A percentile compares a stretch with the other conserved stretches of the same genome.
phyloP scores from a whole-genome alignment of 2,329 filamentous ascomycete species.

The Pseudogymnoascus destructans region DNA sequence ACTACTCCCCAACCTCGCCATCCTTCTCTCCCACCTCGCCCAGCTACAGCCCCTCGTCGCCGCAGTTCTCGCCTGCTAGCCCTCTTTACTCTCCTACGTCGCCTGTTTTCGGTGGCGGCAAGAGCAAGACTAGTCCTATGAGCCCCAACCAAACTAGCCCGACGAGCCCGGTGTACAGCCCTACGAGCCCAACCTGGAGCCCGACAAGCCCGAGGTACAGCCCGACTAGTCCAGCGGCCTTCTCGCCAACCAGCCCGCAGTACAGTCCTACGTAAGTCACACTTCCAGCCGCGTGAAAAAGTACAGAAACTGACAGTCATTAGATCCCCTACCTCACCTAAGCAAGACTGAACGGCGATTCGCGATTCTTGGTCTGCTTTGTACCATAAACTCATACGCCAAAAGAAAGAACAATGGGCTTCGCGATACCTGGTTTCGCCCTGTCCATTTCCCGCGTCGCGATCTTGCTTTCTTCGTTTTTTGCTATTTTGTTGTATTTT shows the following conservation, averaged over 20 bases:
- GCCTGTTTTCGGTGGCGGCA: conserved; percentile 17
- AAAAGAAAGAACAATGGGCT: background rate
- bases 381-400: conserved; percentile 4
- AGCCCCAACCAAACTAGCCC: conserved; percentile 8
- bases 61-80: conserved; percentile 18
- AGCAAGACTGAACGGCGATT: conserved; percentile 25
- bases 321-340: conserved; percentile 30
- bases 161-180: conserved; percentile 23
- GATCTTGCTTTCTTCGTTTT: background rate
- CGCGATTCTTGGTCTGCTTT: conserved; percentile 7
- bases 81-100: conserved; percentile 21
- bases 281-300: background rate
- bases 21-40: conserved; percentile 36
- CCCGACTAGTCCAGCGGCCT: conserved; percentile 21
- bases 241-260: conserved; percentile 57
- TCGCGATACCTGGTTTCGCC: background rate
- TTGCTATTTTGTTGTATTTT: background rate
- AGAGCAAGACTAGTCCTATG: conserved; percentile 10
- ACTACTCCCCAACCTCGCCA: conserved; percentile 22
- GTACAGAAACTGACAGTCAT: background rate
- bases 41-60: conserved; percentile 23
- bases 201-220: conserved; percentile 24
- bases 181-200: conserved; percentile 12
- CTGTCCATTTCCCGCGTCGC: conserved; percentile 1
- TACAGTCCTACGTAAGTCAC: conserved; percentile 42